Percentiles rank a stretch among this genome's conserved stretches.
Evolutionary conservation across 768 basidiomycete genomes (phyloP).

Genomic region (Leccinum sublutescens): DNA sequence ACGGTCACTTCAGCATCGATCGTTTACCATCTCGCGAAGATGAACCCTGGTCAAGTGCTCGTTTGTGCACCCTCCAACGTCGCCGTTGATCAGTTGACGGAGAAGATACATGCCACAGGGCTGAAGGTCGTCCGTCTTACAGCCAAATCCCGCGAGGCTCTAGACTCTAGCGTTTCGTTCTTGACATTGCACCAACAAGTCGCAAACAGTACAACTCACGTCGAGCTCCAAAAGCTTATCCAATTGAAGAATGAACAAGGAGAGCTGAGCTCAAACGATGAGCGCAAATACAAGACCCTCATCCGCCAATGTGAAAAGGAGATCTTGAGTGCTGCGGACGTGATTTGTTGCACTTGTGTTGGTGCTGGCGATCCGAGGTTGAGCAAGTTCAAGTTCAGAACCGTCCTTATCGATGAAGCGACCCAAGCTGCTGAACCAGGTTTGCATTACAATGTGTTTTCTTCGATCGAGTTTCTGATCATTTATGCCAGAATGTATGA

Average conservation of each 20-base stretch:
- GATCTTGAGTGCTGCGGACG: slow-evolving; percentile 91
- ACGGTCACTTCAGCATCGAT: slow-evolving; percentile 99
- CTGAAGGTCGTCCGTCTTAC: slow-evolving; percentile 97
- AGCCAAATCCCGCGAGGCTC: slow-evolving; percentile 96
- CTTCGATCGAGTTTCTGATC: slow-evolving; percentile 8
- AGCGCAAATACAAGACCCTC: slow-evolving; percentile 95
- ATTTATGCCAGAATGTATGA: slow-evolving; percentile 85
- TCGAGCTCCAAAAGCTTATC: slow-evolving; percentile 97
- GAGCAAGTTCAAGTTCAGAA: slow-evolving; percentile 97
- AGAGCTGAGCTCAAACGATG: slow-evolving; percentile 93
- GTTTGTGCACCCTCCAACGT: slow-evolving; percentile 99
- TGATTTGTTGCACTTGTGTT: slow-evolving; percentile 98
- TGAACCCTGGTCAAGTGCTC: slow-evolving; percentile 99
- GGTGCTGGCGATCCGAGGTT: slow-evolving; percentile 96
- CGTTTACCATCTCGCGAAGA: slow-evolving; percentile 97
- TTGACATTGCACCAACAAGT: slow-evolving; percentile 97
- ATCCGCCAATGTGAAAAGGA: slow-evolving; percentile 97
- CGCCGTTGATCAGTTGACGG: slow-evolving; percentile 97
- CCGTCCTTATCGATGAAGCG: slow-evolving; percentile 97
- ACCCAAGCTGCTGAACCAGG: slow-evolving; percentile 98
- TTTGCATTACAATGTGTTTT: slow-evolving; percentile 31
- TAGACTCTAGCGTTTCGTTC: slow-evolving; percentile 94
- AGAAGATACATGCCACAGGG: slow-evolving; percentile 99
- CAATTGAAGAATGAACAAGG: slow-evolving; percentile 98
- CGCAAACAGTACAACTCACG: slow-evolving; percentile 92